These are phyloP conservation scores for Paramecium octaurelia DNA, from an alignment of 73 alveolate species.

Conservation along the genomic window DNA sequence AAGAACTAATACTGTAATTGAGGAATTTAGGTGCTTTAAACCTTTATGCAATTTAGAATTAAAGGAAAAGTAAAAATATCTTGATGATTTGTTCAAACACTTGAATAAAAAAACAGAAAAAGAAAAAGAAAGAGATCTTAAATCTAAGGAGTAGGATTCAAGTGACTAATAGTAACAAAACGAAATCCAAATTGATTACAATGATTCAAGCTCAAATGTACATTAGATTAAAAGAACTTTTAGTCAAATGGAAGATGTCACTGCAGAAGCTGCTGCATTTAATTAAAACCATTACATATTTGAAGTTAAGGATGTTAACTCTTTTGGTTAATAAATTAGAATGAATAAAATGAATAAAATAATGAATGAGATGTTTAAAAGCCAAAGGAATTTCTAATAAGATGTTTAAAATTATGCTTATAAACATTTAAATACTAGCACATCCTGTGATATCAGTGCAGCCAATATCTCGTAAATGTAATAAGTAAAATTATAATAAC, in stretches of 20 bases:
- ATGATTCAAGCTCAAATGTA: neutral
- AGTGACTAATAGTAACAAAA: neutral
- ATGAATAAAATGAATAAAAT: constrained; percentile 15
- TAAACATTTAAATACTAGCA: neutral
- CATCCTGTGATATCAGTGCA: neutral
- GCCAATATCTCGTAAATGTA: neutral
- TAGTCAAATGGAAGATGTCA: neutral
- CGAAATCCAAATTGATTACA: neutral
- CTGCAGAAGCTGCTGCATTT: constrained; percentile 1
- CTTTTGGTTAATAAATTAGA: constrained; percentile 32
- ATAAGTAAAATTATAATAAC: neutral
- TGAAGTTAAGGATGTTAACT: constrained; percentile 40
- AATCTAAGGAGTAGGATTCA: neutral
- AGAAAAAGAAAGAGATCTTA: neutral
- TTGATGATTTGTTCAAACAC: constrained; percentile 20
- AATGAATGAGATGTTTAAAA: constrained; percentile 2
- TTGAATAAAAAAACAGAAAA: neutral
- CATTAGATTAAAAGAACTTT: neutral
- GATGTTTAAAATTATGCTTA: neutral
- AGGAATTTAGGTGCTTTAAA: neutral
- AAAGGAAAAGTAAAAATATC: neutral
- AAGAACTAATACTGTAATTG: neutral
- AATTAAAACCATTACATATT: constrained; percentile 16
- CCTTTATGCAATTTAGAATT: constrained; percentile 3
- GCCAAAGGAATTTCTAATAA: neutral